Base-by-base conservation (phyloP, 768 basidiomycete species). In the Boletus rex-veris region DNA sequence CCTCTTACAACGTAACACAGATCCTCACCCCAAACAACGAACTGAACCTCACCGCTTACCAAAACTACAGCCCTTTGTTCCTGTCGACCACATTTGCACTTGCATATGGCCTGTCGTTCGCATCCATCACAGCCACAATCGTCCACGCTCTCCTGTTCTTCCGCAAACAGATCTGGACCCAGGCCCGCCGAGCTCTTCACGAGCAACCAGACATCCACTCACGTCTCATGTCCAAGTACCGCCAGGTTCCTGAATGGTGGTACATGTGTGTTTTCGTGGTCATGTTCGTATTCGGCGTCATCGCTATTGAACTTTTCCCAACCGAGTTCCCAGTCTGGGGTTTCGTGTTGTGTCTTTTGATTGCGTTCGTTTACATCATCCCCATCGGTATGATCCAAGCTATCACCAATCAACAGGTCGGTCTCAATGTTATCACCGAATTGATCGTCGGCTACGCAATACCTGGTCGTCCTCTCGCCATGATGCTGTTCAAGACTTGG, bases 331-430 rank as follows among this genome's bases (percentile, higher is more conserved):
- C 62, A 14, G 72, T 75, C 16, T 78, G 78, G 76, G 77, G 73
- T 6, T 76, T 78, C 57, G 62, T 79, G 38, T 48, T 78, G 26
- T 56, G 71, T 5, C 63, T 79, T 30, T 5, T 74, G 28, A 74
- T 82, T 30, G 71, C 81, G 0, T 77, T 74, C 59, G 64, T 86
- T 60, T 92, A 91, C 61, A 78, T 86, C 53, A 81, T 94, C 44
- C 92, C 92, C 12, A 82, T 86, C 50, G 88, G 86, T 59, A 71
- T 74, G 81, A 88, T 91, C 55, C 84, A 89, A 60, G 87, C 88
- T 1, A 81, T 90, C 58, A 91, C 89, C 30, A 91, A 91, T 67
- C 84, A 87, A 62, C 85, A 89, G 68, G 76, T 90, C 50, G 86
- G 77, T 64, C 65, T 80, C 11, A 80, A 79, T 63, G 87, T 90